These are phyloP conservation scores for Amphirosellinia nigrospora DNA, from an alignment of 495 filamentous ascomycete genomes.

Conservation along the genomic window DNA sequence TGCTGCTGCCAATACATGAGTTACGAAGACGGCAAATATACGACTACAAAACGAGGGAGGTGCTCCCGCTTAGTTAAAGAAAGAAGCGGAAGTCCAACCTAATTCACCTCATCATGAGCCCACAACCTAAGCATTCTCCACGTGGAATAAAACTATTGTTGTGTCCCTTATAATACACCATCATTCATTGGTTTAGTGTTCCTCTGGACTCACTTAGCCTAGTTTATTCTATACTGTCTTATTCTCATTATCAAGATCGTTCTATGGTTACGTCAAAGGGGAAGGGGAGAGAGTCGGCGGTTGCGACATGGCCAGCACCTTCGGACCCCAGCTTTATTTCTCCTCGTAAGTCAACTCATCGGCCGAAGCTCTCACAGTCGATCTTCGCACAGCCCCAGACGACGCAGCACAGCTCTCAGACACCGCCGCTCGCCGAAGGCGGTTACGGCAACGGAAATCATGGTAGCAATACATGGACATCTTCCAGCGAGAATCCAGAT, in stretches of 20 bases:
- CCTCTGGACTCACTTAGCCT: neutral
- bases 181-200: neutral
- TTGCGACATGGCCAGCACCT: constrained; percentile 21
- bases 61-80: constrained; percentile 7
- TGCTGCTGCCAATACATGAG: constrained; percentile 4
- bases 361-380: constrained; percentile 30
- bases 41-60: neutral
- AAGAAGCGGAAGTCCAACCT: neutral
- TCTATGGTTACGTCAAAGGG: constrained; percentile 25
- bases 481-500: constrained; percentile 46
- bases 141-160: neutral
- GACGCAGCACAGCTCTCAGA: constrained; percentile 15
- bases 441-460: constrained; percentile 23
- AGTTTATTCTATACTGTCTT: constrained; percentile 29
- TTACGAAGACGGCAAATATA: neutral
- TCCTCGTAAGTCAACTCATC: constrained; percentile 26
- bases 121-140: neutral
- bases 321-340: neutral
- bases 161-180: constrained; percentile 11
- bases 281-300: constrained; percentile 22
- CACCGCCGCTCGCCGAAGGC: constrained; percentile 13
- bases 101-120: neutral
- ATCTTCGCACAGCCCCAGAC: constrained; percentile 32
- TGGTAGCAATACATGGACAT: constrained; percentile 54
- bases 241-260: constrained; percentile 15